A percentile compares a stretch with the other conserved stretches of the same genome.
Evolutionary conservation across 2,329 filamentous ascomycete species (phyloP).

Genomic region (Diaporthe sp.): DNA sequence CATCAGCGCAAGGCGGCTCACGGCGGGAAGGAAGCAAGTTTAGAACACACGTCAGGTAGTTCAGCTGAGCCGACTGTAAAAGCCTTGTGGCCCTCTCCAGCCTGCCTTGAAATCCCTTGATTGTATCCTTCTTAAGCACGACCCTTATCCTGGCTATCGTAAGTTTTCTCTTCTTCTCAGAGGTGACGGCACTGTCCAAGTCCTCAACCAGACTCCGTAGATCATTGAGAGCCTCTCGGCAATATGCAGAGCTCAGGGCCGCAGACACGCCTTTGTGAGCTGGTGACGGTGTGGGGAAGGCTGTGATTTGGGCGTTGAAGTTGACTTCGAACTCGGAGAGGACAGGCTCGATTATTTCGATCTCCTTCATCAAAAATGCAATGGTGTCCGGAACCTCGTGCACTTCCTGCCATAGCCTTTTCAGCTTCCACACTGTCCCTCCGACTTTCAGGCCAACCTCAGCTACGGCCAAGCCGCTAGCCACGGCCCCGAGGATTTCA

Average conservation of each 20-base stretch:
- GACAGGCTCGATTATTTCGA: slow-evolving; percentile 44
- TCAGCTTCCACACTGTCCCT: slow-evolving; percentile 43
- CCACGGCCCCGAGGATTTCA: slow-evolving; percentile 44
- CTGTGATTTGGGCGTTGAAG: slow-evolving; percentile 31
- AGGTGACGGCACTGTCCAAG: slow-evolving; percentile 25
- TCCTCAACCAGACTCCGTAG: slow-evolving; percentile 42
- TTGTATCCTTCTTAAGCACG: slow-evolving; percentile 12
- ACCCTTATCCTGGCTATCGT: slow-evolving; percentile 1
- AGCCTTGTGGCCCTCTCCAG: not conserved
- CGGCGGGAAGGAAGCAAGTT: not conserved
- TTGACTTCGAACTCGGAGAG: slow-evolving; percentile 42
- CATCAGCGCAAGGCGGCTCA: not conserved
- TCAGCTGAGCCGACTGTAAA: not conserved
- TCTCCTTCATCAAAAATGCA: slow-evolving; percentile 43
- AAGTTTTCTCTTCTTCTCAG: not conserved
- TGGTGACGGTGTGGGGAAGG: not conserved
- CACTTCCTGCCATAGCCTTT: slow-evolving; percentile 44
- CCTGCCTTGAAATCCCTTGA: slow-evolving; percentile 9
- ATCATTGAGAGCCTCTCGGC: slow-evolving; percentile 42
- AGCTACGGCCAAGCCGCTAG: slow-evolving; percentile 44
- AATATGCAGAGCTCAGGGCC: slow-evolving; percentile 39
- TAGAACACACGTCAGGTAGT: not conserved
- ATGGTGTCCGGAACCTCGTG: slow-evolving; percentile 45
- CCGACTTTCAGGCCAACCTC: slow-evolving; percentile 43
- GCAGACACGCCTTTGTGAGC: slow-evolving; percentile 40